Conservation (phyloP, 202 grass and related monocot species). For the Panicum virgatum region DNA sequence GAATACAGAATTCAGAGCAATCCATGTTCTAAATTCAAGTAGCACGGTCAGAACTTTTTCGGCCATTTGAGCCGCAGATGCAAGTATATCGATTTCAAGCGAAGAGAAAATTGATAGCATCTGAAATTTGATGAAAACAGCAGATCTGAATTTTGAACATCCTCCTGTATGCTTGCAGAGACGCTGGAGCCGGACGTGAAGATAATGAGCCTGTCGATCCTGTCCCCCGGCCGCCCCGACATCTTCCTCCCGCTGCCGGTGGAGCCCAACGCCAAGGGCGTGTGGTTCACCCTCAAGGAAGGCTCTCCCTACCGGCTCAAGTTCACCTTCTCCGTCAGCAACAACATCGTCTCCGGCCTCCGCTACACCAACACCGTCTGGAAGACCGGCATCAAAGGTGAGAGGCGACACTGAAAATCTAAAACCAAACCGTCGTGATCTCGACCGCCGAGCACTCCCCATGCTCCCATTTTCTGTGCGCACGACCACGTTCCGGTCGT, state of each 20-base stretch:
- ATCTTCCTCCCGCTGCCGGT: constrained; percentile 76
- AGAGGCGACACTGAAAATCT: not conserved
- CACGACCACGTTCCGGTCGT: not conserved
- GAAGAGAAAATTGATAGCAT: too few species aligned
- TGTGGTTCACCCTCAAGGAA: constrained; percentile 96
- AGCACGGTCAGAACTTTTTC: too few species aligned
- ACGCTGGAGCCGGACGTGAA: constrained; percentile 87
- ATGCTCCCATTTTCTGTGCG: not conserved
- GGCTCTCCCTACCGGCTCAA: constrained; percentile 89
- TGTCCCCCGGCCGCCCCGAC: constrained; percentile 71
- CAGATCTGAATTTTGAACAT: not conserved
- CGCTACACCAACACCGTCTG: constrained; percentile 97
- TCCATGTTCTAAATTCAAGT: too few species aligned
- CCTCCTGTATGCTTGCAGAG: constrained; percentile 36
- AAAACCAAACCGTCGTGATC: not conserved
- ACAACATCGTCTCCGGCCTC: constrained; percentile 96
- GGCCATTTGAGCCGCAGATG: too few species aligned
- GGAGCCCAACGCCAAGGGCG: constrained; percentile 73
- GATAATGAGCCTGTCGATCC: constrained; percentile 86
- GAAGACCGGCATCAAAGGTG: constrained; percentile 94
- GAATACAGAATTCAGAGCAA: too few species aligned
- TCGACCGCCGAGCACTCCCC: not conserved
- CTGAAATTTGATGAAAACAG: not conserved
- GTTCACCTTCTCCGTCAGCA: constrained; percentile 90
- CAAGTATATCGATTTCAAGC: too few species aligned